Percentiles rank a stretch among this genome's conserved stretches.
These are phyloP conservation scores for Suillus subluteus DNA, from an alignment of 768 basidiomycete genomes.

Conservation along the genomic window DNA sequence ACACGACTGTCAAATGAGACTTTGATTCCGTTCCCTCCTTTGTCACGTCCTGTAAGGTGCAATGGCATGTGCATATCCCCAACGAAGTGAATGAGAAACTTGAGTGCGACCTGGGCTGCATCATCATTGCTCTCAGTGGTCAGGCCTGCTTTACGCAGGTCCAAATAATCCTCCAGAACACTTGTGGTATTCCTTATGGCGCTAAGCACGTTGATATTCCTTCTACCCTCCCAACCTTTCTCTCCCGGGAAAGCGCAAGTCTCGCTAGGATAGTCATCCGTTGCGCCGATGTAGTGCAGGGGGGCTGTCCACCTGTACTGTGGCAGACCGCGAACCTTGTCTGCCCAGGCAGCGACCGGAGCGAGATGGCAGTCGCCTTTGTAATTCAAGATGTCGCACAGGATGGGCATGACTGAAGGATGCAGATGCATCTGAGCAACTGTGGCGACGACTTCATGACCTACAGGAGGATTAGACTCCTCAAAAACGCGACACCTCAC, in stretches of 20 bases:
- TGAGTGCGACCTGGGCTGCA: slow-evolving; percentile 76
- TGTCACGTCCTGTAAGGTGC: slow-evolving; percentile 85
- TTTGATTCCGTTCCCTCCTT: slow-evolving; percentile 84
- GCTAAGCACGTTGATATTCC: slow-evolving; percentile 69
- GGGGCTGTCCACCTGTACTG: slow-evolving; percentile 73
- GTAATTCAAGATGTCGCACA: slow-evolving; percentile 73
- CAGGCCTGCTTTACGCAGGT: slow-evolving; percentile 14
- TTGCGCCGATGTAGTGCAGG: slow-evolving; percentile 75
- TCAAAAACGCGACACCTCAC: not conserved
- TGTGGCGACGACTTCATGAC: slow-evolving; percentile 92
- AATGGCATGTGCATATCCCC: slow-evolving; percentile 95
- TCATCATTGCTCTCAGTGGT: slow-evolving; percentile 23
- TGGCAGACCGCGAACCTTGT: slow-evolving; percentile 53
- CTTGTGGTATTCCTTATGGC: slow-evolving; percentile 78
- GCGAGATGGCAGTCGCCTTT: slow-evolving; percentile 73
- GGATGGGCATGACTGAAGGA: slow-evolving; percentile 62
- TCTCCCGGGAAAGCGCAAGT: slow-evolving; percentile 79
- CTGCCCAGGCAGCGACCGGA: slow-evolving; percentile 88
- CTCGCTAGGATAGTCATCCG: slow-evolving; percentile 77
- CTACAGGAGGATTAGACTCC: slow-evolving; percentile 37
- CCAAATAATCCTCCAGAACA: slow-evolving; percentile 56
- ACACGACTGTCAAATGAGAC: slow-evolving; percentile 73
- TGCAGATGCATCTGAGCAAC: slow-evolving; percentile 93
- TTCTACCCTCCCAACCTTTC: slow-evolving; percentile 68
- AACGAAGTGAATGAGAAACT: slow-evolving; percentile 91